Conservation (phyloP, 371 early-diverging fungal species). For the Rozella allomycis region DNA sequence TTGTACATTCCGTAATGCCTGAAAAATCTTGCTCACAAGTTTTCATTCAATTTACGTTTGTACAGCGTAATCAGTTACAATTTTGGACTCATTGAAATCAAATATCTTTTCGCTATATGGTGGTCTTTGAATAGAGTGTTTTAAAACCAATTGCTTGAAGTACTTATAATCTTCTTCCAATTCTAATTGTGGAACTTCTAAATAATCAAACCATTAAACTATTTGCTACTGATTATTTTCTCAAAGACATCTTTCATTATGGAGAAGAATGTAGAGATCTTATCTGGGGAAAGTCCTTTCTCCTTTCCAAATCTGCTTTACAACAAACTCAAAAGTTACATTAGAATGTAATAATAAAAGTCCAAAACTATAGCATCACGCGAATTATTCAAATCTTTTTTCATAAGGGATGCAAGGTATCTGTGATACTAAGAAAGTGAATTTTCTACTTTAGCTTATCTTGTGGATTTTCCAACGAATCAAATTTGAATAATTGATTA, state of each 20-base stretch:
- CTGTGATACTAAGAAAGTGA: no score
- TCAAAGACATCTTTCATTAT: slow-evolving; percentile 12
- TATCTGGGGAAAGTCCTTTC: slow-evolving; percentile 9
- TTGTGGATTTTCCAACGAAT: no score
- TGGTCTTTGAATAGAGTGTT: slow-evolving; percentile 21
- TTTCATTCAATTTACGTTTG: slow-evolving; percentile 12
- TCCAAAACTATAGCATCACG: slow-evolving; percentile 18
- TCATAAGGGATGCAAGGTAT: no score
- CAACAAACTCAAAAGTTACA: slow-evolving; percentile 5
- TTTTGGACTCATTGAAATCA: slow-evolving; percentile 12
- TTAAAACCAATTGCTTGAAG: slow-evolving; percentile 18
- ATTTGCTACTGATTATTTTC: neutral
- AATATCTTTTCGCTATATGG: slow-evolving; percentile 21
- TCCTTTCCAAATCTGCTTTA: slow-evolving; percentile 15
- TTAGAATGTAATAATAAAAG: slow-evolving; percentile 19
- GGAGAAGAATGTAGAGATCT: slow-evolving; percentile 19
- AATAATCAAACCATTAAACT: neutral
- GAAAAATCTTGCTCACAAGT: slow-evolving; percentile 15
- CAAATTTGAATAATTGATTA: no score
- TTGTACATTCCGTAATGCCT: slow-evolving; percentile 31
- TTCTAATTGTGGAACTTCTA: slow-evolving; percentile 17
- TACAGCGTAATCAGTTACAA: slow-evolving; percentile 16
- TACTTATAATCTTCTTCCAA: slow-evolving; percentile 15
- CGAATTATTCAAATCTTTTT: no score
- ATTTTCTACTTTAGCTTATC: no score